Percentiles rank a stretch among this genome's conserved stretches.
Evolutionary conservation across 2,329 filamentous ascomycete species (phyloP).

Genomic region (Lachnum nothofagi): DNA sequence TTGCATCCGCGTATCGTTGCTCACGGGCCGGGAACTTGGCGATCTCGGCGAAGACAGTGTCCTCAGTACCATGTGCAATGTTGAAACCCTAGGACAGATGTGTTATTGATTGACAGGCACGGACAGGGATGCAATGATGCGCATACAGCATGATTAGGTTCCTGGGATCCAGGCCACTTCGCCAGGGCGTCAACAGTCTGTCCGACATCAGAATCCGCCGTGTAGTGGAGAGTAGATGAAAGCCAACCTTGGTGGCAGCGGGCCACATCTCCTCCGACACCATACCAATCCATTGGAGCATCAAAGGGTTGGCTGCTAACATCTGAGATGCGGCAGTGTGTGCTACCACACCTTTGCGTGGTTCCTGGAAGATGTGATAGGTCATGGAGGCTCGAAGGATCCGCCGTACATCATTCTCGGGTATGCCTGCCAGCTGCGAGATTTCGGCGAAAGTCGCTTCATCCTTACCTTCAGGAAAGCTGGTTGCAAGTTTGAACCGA

Average conservation of each 20-base stretch:
- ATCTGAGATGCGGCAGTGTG: background rate
- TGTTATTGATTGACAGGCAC: background rate
- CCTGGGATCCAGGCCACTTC: background rate
- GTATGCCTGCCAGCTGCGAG: background rate
- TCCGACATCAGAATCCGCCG: background rate
- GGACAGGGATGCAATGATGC: background rate
- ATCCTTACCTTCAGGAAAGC: background rate
- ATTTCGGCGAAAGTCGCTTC: background rate
- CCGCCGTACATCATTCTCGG: background rate
- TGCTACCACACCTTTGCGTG: background rate
- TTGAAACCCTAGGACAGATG: background rate
- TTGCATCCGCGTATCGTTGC: background rate
- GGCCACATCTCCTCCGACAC: slow-evolving; percentile 1
- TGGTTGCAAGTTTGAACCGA: background rate
- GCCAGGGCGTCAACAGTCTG: background rate
- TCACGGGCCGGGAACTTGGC: background rate
- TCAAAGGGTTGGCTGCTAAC: background rate
- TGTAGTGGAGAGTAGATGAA: background rate
- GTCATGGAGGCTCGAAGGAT: background rate
- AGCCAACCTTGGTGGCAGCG: background rate
- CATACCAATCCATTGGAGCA: background rate
- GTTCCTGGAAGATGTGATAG: background rate
- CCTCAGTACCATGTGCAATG: background rate
- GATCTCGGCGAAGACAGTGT: background rate
- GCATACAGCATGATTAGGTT: background rate